Conservation (phyloP, 2,329 filamentous ascomycete genomes). For the Chaetomiaceae sp. region DNA sequence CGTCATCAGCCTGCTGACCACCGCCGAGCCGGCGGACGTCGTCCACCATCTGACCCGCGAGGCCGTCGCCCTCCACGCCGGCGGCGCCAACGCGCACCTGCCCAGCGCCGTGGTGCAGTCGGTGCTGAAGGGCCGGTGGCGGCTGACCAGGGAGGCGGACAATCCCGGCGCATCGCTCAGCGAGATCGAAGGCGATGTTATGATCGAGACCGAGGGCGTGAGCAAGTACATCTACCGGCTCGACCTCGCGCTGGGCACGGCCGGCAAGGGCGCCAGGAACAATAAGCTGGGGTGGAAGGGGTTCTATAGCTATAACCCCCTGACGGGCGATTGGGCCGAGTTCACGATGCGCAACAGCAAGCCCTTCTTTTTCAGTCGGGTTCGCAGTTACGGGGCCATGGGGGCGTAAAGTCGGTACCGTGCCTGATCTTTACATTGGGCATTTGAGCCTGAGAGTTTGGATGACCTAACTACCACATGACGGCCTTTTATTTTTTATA, state of each 20-base stretch:
- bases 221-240: slow-evolving; percentile 82
- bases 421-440: background rate
- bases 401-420: slow-evolving; percentile 33
- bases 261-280: slow-evolving; percentile 62
- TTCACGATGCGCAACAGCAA: slow-evolving; percentile 64
- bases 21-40: slow-evolving; percentile 76
- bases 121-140: slow-evolving; percentile 56
- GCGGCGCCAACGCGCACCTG: slow-evolving; percentile 35
- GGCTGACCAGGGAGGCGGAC: slow-evolving; percentile 38
- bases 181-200: slow-evolving; percentile 61
- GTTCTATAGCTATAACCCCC: slow-evolving; percentile 83
- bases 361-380: slow-evolving; percentile 63
- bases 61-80: slow-evolving; percentile 49
- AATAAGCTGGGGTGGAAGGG: slow-evolving; percentile 86
- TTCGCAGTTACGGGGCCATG: slow-evolving; percentile 53
- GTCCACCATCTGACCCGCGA: slow-evolving; percentile 77
- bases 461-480: too few species aligned
- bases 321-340: slow-evolving; percentile 87
- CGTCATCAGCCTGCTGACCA: slow-evolving; percentile 74
- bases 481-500: too few species aligned
- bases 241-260: slow-evolving; percentile 65
- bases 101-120: slow-evolving; percentile 59
- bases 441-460: too few species aligned
- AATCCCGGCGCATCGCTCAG: slow-evolving; percentile 28
- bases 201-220: slow-evolving; percentile 82